Percentiles rank a stretch among this genome's conserved stretches.
phyloP scores from a whole-genome alignment of 2,329 filamentous ascomycete species.

The Talaromyces sp. region DNA sequence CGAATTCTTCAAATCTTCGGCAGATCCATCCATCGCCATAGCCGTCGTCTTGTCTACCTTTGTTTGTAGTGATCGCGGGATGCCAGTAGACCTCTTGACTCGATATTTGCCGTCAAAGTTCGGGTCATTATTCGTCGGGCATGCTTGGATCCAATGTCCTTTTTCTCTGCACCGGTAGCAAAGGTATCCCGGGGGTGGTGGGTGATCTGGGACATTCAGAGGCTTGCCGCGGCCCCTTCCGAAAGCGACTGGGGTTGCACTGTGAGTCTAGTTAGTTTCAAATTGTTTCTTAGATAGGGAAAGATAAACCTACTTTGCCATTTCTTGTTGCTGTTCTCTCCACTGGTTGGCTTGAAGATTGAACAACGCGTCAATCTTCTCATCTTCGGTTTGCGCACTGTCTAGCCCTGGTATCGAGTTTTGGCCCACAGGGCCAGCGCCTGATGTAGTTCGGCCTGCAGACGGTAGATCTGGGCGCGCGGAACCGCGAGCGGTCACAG shows the following conservation, averaged over 20 bases:
- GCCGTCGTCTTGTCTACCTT: constrained; percentile 88
- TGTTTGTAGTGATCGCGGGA: constrained; percentile 90
- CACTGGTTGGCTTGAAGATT: constrained; percentile 86
- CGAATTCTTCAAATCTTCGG: constrained; percentile 76
- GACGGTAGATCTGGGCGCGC: constrained; percentile 62
- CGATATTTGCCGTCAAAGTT: constrained; percentile 90
- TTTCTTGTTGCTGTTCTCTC: constrained; percentile 88
- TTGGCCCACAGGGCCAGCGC: constrained; percentile 40
- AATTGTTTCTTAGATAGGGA: constrained; percentile 8
- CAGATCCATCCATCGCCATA: constrained; percentile 67
- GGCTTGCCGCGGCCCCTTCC: constrained; percentile 37
- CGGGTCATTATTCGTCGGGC: constrained; percentile 96
- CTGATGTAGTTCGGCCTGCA: constrained; percentile 34
- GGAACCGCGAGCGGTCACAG: constrained; percentile 77
- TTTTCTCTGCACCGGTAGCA: constrained; percentile 96
- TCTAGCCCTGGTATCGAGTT: constrained; percentile 65
- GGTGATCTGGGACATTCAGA: constrained; percentile 81
- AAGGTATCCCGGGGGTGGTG: constrained; percentile 88
- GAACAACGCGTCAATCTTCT: constrained; percentile 90
- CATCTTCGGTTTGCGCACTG: constrained; percentile 83
- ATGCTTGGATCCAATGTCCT: constrained; percentile 98
- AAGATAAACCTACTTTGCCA: constrained; percentile 65
- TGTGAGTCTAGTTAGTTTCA: constrained; percentile 29
- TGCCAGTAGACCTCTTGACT: constrained; percentile 94
- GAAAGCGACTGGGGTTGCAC: constrained; percentile 45